Evolutionary conservation across 768 basidiomycete genomes (phyloP), one percentile per base, ranked within the genome.

Genomic region (Gymnopilus dilepis): DNA sequence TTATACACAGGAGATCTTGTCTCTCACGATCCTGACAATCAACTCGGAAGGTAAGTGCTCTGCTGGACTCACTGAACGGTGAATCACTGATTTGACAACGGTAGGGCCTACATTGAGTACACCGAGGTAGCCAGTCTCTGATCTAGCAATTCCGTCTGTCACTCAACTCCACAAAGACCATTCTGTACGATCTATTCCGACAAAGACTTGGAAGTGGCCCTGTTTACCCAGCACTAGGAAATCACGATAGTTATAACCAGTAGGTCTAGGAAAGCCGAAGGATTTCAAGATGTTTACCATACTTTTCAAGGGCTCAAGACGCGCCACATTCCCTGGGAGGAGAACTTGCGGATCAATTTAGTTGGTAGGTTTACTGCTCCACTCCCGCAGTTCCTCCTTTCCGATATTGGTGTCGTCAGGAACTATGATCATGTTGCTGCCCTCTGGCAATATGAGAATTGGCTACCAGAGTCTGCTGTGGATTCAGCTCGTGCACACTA

Each of bases 1-100:
- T 48, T 93, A 17, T 92, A 82, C 67, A 93, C 91, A 0, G 91
- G 91, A 22, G 91, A 93, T 69, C 71, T 93, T 41, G 83, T 91
- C 38, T 84, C 87, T 6, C 91, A 93, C 70, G 91, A 92, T 71
- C 74, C 83, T 12, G 82, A 85, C 40, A 85, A 84, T 57, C 84
- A 92, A 67, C 73, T 86, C 37, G 87, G 85, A 7, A 81, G 86
- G 86, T 84, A 60, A 61, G 80, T 63, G 19, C 22, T 19, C n/a
- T 45, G 9, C 24, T 41, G n/a, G n/a, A n/a, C 22, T n/a, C 15
- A 37, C 41, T 51, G 9, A 38, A 59, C 34, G 47, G n/a, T 28
- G 13, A 41, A 24, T n/a, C 57, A 13, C 57, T 52, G 13, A 26
- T 6, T 34, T n/a, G 26, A 43, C 24, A 53, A n/a, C 15, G 22